phyloP scores from a whole-genome alignment of 1,139 yeast species.

The Candida tunisiensis region DNA sequence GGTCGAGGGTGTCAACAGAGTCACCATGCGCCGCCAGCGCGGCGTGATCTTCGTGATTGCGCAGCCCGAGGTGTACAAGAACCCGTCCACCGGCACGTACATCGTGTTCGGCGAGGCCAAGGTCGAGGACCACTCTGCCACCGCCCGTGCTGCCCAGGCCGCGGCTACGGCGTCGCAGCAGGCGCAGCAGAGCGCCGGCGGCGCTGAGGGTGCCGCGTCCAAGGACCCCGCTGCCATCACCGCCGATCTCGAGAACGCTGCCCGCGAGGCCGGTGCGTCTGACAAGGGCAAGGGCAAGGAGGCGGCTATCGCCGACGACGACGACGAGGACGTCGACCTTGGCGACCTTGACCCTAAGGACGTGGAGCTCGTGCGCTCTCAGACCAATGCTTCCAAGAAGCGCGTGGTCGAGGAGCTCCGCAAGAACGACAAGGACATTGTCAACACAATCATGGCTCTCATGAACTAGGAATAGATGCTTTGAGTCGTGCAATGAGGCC shows the following conservation, averaged over 20 bases:
- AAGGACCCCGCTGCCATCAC: constrained; percentile 40
- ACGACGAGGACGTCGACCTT: constrained; percentile 57
- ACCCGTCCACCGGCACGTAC: constrained; percentile 80
- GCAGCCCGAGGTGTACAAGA: constrained; percentile 87
- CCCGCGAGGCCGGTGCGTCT: constrained; percentile 25
- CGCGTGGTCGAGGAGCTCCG: constrained; percentile 86
- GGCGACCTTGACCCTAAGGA: constrained; percentile 68
- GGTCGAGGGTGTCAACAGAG: constrained; percentile 87
- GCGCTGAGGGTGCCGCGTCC: constrained; percentile 20
- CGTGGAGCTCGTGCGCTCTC: constrained; percentile 71
- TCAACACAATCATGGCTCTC: constrained; percentile 87
- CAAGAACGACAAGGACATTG: constrained; percentile 85
- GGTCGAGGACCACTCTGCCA: constrained; percentile 85
- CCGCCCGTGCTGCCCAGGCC: constrained; percentile 33
- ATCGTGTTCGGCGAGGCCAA: constrained; percentile 97
- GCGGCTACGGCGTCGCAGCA: constrained; percentile 19
- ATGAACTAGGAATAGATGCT: constrained; percentile 11
- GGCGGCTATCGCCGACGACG: constrained; percentile 27
- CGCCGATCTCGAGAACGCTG: constrained; percentile 79
- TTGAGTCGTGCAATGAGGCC: no score
- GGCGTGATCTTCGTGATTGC: constrained; percentile 88
- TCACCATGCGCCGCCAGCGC: constrained; percentile 89
- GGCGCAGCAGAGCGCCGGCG: constrained; percentile 15
- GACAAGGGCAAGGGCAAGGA: constrained; percentile 11
- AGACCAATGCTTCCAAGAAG: constrained; percentile 74